Base-by-base conservation (phyloP, 2,329 filamentous ascomycete genomes). In the Lasiodiplodia theobromae region DNA sequence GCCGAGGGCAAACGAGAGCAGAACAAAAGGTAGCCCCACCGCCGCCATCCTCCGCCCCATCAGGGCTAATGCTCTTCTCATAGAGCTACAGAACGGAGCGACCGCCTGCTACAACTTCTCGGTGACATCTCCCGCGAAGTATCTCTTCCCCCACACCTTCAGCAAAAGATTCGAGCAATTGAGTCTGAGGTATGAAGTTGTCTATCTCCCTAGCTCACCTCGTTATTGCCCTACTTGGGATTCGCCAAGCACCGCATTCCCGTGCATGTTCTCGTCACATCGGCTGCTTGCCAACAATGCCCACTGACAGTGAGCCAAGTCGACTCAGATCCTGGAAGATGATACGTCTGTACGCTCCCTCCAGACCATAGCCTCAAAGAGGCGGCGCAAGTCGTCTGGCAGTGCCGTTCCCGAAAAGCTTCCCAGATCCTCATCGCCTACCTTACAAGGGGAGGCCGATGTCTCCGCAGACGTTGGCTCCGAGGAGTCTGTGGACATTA, bases 1-100 rank as follows among this genome's bases (percentile, higher is more conserved):
- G 70, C 71, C 14, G 74, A 75, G 37, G 76, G 72, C 25, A 77
- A 79, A 53, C 76, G 77, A 63, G 78, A 81, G 66, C 69, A 74
- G 3, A 70, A 77, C 34, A 80, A 77, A 69, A 75, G 73, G 76
- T 80, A 70, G 68, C 74, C 5, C 21, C 38, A 28, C 28, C 63
- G 23, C 47, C 31, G 16, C 23, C 2, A 6, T 12, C 25, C 34
- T 31, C 28, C n/a, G 58, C 58, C 54, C 64, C 40, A 66, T 51
- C 53, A 49, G 47, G 62, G n/a, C 72, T 72, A 37, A 71, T 56
- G 52, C 25, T 34, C 38, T 21, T 56, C 0, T 14, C 0, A 18
- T 14, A 40, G 76, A n/a, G 74, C 73, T 11, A 75, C 73, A 2
- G 70, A 73, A 25, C 72, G 74, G 14, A 76, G 76, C 47, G 73